A percentile compares a stretch with the other conserved stretches of the same genome.
Conservation (phyloP, 169 alveolate genomes). For the Cryptosporidium viatorum region DNA sequence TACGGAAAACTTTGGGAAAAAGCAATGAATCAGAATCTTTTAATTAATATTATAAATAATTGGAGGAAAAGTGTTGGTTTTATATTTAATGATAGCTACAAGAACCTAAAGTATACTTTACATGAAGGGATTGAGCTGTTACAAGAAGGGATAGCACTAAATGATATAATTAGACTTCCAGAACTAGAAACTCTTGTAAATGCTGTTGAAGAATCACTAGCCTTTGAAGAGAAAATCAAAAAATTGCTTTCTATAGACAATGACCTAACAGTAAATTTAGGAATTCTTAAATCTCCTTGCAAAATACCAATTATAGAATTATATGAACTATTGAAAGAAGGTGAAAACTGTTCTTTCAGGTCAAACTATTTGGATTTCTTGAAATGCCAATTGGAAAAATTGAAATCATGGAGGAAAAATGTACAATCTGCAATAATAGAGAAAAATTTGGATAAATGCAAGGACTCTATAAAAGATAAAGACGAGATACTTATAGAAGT, state of each 20-base stretch:
- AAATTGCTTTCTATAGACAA: neutral
- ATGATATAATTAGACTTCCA: constrained; percentile 40
- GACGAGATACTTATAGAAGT: constrained; percentile 60
- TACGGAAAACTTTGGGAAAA: constrained; percentile 64
- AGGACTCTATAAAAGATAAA: constrained; percentile 64
- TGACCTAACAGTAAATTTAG: neutral
- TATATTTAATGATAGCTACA: constrained; percentile 34
- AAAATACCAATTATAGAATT: constrained; percentile 25
- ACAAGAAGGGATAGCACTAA: constrained; percentile 27
- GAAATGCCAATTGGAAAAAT: constrained; percentile 30
- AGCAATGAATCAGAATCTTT: constrained; percentile 28
- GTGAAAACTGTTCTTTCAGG: constrained; percentile 16
- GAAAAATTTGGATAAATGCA: constrained; percentile 65
- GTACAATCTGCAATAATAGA: constrained; percentile 69
- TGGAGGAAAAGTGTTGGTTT: constrained; percentile 53
- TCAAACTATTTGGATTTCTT: constrained; percentile 25
- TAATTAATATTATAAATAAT: constrained; percentile 8
- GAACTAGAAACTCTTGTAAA: constrained; percentile 5
- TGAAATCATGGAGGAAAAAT: constrained; percentile 56
- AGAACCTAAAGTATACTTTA: constrained; percentile 26
- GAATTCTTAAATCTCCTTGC: neutral
- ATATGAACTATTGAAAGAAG: constrained; percentile 47
- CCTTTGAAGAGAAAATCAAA: constrained; percentile 40
- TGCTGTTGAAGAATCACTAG: constrained; percentile 11
- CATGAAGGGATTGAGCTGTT: constrained; percentile 40